These are phyloP conservation scores for Eucalyptus cloeziana DNA, from an alignment of 345 rosid genomes.

Conservation along the genomic window DNA sequence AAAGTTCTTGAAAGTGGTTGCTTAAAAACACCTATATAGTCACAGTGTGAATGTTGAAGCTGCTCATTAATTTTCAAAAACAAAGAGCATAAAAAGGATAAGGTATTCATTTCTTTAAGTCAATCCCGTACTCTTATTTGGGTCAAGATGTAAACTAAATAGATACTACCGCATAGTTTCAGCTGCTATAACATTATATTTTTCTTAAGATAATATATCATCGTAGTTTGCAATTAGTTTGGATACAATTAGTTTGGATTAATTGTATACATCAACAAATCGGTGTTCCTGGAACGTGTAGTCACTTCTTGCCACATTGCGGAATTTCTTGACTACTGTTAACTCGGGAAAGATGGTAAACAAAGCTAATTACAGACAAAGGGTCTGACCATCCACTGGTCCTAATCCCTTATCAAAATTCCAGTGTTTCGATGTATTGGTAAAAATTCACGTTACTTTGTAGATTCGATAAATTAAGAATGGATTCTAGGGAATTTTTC, in stretches of 20 bases:
- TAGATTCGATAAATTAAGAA: neutral
- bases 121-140: neutral
- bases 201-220: too few species aligned
- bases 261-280: neutral
- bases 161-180: neutral
- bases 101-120: neutral
- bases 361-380: neutral
- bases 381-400: neutral
- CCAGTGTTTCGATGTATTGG: neutral
- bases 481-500: neutral
- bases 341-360: neutral
- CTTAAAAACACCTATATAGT: neutral
- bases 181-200: neutral
- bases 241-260: neutral
- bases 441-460: neutral
- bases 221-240: neutral
- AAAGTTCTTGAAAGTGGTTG: neutral
- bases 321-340: neutral
- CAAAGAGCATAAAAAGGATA: neutral
- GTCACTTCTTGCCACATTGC: neutral
- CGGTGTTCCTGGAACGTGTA: too few species aligned
- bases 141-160: neutral
- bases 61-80: too few species aligned
- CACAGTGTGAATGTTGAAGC: neutral
- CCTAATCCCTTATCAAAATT: neutral